Base-by-base conservation (phyloP, 306 rosid species). In the Prosopis cineraria region DNA sequence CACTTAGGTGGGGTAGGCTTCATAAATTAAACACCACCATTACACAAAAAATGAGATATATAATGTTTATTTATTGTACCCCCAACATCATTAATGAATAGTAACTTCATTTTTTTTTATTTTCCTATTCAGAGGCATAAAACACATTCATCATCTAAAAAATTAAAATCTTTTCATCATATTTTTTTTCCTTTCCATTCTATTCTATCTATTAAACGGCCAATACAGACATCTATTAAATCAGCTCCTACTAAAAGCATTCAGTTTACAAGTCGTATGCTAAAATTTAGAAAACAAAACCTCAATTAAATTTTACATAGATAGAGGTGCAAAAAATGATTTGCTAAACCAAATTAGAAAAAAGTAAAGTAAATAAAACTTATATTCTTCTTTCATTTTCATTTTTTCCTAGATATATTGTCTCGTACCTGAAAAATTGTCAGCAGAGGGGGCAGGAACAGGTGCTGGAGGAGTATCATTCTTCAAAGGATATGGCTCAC, bases 401-500 rank as follows among this genome's bases (percentile, higher is more conserved):
- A 37, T 1, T 69, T n/a, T 5, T 5, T 19, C 7, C 29, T 20
- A 24, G 62, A 52, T 11, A 72, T 19, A 64, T 31, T 53, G 45
- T 59, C 59, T 12, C 17, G 73, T 68, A 90, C 90, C 87, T 80
- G 87, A 66, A 37, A 80, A 58, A 79, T 33, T 72, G 72, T 70
- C 83, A 50, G 48, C 60, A 29, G 76, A 59, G 65, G 81, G 79
- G 39, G 88, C 71, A 56, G 85, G 86, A 52, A 13, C 86, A 58
- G 90, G 84, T 52, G 89, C 62, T 0, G 85, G 81, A 75, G 89
- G 72, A 84, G 52, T 65, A 63, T 78, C 72, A 1, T 68, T 77
- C 80, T 84, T 75, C 76, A 80, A 14, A 27, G 90, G 85, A 80
- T 88, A 90, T 52, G 88, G 89, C 62, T 85, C 91, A 5, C 94